phyloP scores from a whole-genome alignment of 2,329 filamentous ascomycete species.

The Beauveria varroae region DNA sequence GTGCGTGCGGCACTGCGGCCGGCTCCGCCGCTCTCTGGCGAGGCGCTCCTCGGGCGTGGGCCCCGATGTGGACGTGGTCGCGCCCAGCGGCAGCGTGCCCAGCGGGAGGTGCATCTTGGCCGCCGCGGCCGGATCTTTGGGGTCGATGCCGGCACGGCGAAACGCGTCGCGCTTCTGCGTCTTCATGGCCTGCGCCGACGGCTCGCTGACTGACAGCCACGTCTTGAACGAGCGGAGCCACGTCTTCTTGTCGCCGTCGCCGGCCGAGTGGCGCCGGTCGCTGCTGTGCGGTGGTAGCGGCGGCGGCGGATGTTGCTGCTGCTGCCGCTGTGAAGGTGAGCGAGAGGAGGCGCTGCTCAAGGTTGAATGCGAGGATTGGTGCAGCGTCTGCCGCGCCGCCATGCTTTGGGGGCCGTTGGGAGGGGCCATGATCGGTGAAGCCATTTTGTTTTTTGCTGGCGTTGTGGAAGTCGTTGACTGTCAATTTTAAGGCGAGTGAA shows the following conservation, averaged over 20 bases:
- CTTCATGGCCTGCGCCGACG: conserved; percentile 41
- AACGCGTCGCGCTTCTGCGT: conserved; percentile 36
- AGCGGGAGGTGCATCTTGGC: conserved; percentile 40
- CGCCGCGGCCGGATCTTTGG: conserved; percentile 35
- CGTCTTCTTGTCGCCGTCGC: conserved; percentile 16
- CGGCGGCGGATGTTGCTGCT: background rate
- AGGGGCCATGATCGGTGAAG: background rate
- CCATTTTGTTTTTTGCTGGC: background rate
- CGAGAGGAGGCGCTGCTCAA: background rate
- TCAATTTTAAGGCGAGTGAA: background rate
- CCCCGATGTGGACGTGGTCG: conserved; percentile 38
- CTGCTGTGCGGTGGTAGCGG: background rate
- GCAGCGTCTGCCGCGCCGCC: background rate
- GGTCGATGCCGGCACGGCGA: conserved; percentile 35
- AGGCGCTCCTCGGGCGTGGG: conserved; percentile 39
- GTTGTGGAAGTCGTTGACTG: no score
- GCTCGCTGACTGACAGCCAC: conserved; percentile 43
- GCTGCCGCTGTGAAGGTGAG: background rate
- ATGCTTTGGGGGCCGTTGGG: background rate
- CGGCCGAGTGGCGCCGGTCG: background rate
- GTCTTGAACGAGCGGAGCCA: conserved; percentile 39
- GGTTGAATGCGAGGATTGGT: background rate
- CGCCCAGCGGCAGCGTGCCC: conserved; percentile 35
- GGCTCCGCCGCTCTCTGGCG: conserved; percentile 26
- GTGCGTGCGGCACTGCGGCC: conserved; percentile 17